Conservation (phyloP, 805 yeast genomes). For the Kuraishia cidri region DNA sequence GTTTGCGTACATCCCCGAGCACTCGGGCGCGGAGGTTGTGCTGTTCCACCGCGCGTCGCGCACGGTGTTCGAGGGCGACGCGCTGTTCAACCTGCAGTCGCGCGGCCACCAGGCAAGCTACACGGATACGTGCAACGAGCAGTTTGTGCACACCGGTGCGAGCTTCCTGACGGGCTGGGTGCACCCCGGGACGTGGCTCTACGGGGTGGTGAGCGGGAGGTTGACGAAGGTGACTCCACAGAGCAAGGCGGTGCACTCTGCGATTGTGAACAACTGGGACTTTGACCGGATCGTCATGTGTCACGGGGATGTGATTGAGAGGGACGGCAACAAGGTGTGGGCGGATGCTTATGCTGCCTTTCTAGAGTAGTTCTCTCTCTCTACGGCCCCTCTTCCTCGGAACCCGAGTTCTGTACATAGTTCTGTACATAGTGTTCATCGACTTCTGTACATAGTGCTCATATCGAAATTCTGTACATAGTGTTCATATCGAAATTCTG, state of each 20-base stretch:
- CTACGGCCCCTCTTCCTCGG: no score
- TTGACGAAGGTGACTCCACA: conserved; percentile 9
- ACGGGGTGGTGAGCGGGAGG: conserved; percentile 15
- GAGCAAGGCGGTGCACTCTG: conserved; percentile 3
- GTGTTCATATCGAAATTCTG: no score
- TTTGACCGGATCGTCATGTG: conserved; percentile 43
- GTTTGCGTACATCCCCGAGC: conserved; percentile 48
- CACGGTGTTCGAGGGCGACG: conserved; percentile 49
- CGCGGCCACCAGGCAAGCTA: conserved; percentile 28
- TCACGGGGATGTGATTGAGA: conserved; percentile 51
- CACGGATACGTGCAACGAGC: conserved; percentile 30
- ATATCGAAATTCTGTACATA: no score
- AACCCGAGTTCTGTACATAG: no score
- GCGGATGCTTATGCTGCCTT: no score
- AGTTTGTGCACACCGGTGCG: conserved; percentile 18
- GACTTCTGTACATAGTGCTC: no score
- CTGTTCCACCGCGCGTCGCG: conserved; percentile 36
- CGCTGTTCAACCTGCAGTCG: conserved; percentile 51
- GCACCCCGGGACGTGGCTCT: conserved; percentile 27
- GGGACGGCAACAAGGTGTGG: conserved; percentile 25
- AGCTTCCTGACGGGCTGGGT: conserved; percentile 25
- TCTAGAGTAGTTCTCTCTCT: no score
- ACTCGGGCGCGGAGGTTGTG: conserved; percentile 50
- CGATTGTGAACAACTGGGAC: conserved; percentile 29
- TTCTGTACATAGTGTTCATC: no score